Conservation (phyloP, 345 rosid species). For the Gossypium turneri region DNA sequence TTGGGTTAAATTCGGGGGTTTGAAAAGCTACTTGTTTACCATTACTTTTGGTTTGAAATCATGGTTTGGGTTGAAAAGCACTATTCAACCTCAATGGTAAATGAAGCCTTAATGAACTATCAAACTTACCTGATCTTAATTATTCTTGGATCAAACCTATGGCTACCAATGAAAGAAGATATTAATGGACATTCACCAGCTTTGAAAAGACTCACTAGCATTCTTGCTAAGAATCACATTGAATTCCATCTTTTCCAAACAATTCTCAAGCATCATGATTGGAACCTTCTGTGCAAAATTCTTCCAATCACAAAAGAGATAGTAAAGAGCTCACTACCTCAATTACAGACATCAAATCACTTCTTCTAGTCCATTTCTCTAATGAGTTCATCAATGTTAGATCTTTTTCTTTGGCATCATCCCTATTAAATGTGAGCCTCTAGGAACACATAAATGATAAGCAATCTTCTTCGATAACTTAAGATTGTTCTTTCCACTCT, state of each 20-base stretch:
- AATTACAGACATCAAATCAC: neutral
- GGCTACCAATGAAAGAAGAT: neutral
- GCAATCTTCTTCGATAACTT: neutral
- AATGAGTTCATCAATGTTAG: neutral
- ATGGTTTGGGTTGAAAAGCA: no score
- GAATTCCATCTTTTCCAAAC: neutral
- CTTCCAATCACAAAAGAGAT: neutral
- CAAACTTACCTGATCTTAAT: neutral
- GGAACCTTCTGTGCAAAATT: neutral
- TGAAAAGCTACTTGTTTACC: no score
- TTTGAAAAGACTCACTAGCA: neutral
- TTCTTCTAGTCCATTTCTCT: neutral
- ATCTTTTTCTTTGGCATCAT: neutral
- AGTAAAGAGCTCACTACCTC: neutral
- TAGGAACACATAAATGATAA: neutral
- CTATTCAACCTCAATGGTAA: no score
- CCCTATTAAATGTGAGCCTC: neutral
- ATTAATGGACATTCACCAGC: neutral
- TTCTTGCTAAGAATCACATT: neutral
- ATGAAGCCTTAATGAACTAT: neutral
- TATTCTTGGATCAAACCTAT: neutral
- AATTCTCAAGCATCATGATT: slow-evolving; percentile 3
- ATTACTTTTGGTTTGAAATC: no score
- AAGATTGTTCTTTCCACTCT: neutral
- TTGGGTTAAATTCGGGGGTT: no score